Evolutionary conservation across 805 yeast species (phyloP), one percentile per base, ranked within the genome.

Genomic region (Hanseniaspora thailandica): DNA sequence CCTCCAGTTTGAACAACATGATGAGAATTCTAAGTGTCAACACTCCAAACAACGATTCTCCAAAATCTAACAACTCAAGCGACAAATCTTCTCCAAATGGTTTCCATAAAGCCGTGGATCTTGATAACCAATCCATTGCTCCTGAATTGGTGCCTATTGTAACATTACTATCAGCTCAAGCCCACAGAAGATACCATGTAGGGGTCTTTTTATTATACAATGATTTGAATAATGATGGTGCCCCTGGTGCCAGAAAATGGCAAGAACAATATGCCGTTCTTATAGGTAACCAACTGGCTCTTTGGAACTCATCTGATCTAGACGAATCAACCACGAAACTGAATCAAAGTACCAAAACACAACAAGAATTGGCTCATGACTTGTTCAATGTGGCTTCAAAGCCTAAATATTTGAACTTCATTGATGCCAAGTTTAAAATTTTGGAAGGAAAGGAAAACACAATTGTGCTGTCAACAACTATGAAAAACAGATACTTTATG

Each of bases 241-340:
- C 81, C 54, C 89, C 96, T 0, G 81, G 83, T 0, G 85, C 82
- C 47, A 73, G 97, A 45, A 75, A 76, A 61, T 93, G 98, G 98
- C 74, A 76, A 52, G 96, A 93, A 68, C 96, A 89, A 23, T 93
- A 85, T 65, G 97, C 95, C 43, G 86, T 86, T 15, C 71, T 93
- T 40, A 80, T 86, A 4, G 98, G 98, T 20, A 86, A 86, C 55
- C 95, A 90, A 61, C 71, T 93, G 56, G 94, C 97, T 0, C 77
- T 86, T 57, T 93, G 97, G 97, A 88, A 88, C 63, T 86, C 87
- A 2, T 80, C 78, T 39, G 74, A 74, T 55, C 64, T 85, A 55
- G 78, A 82, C 13, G 57, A 56, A 17, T 73, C 71, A 56, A 74
- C 75, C 57, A 70, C 71, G 54, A 69, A 75, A 53, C 6, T 43